Percentiles rank a stretch among this genome's conserved stretches.
Evolutionary conservation across 768 basidiomycete species (phyloP).

Genomic region (Lactarius hengduanensis): DNA sequence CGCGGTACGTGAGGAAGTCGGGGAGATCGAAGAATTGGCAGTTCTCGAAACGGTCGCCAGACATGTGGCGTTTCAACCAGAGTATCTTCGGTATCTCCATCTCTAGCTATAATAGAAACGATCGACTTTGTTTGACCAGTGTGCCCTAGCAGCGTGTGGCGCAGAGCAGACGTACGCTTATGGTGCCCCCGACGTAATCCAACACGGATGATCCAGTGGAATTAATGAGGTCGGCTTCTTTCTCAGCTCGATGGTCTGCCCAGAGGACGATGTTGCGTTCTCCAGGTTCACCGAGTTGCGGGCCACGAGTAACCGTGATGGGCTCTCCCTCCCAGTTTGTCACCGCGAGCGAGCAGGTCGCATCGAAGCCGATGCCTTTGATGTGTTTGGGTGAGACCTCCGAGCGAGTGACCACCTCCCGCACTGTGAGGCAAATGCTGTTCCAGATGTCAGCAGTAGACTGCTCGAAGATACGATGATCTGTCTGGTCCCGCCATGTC

Average conservation of each 20-base stretch:
- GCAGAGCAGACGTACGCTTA: constrained; percentile 61
- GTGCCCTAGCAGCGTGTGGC: neutral
- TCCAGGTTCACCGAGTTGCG: constrained; percentile 58
- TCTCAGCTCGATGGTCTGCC: constrained; percentile 95
- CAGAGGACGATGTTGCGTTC: constrained; percentile 90
- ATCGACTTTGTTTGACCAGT: neutral
- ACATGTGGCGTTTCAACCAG: constrained; percentile 93
- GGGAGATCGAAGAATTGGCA: constrained; percentile 91
- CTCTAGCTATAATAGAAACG: constrained; percentile 59
- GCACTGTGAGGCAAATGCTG: constrained; percentile 59
- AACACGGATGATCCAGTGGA: constrained; percentile 77
- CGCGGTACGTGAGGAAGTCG: constrained; percentile 94
- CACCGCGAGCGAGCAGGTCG: constrained; percentile 94
- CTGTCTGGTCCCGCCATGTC: constrained; percentile 80
- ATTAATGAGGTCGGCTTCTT: constrained; percentile 91
- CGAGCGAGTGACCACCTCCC: constrained; percentile 58
- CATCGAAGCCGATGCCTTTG: constrained; percentile 92
- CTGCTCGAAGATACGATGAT: constrained; percentile 96
- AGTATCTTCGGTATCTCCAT: constrained; percentile 99
- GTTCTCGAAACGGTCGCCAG: constrained; percentile 58
- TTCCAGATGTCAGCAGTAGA: constrained; percentile 88
- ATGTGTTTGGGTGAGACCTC: constrained; percentile 57
- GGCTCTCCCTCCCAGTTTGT: constrained; percentile 71
- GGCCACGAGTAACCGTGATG: constrained; percentile 69
- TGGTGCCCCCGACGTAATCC: constrained; percentile 93